Conservation (phyloP, 371 early-diverging fungal species). For the Globomyces sp. region DNA sequence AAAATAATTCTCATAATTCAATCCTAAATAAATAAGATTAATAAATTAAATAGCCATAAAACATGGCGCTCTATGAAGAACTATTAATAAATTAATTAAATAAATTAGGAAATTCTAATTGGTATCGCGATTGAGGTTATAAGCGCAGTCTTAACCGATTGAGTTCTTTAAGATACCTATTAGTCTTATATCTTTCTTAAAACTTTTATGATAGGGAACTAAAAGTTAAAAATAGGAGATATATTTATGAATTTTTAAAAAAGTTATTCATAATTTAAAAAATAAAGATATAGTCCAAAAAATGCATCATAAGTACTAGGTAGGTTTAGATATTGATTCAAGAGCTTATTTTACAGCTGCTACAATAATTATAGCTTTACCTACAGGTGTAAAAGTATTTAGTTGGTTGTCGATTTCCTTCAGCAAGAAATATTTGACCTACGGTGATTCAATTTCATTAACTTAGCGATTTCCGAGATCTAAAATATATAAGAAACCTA, state of each 20-base stretch:
- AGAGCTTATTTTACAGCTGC: conserved; percentile 50
- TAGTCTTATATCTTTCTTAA: too few relatives aligned
- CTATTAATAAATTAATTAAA: conserved; percentile 18
- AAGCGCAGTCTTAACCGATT: too few relatives aligned
- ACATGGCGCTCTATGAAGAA: conserved; percentile 7
- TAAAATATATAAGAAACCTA: too few relatives aligned
- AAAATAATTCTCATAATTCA: too few relatives aligned
- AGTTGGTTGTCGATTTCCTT: conserved; percentile 23
- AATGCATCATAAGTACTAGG: conserved; percentile 42
- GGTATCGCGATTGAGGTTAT: too few relatives aligned
- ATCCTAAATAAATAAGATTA: too few relatives aligned
- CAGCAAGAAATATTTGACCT: conserved; percentile 28
- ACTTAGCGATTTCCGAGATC: too few relatives aligned
- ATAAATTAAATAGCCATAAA: background rate
- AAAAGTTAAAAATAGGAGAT: conserved; percentile 40
- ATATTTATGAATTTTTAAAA: conserved; percentile 22
- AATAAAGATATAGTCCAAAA: conserved; percentile 8
- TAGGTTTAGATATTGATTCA: conserved; percentile 50
- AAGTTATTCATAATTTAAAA: conserved; percentile 24
- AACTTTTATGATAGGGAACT: too few relatives aligned
- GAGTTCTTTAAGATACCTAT: too few relatives aligned
- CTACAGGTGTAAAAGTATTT: conserved; percentile 63
- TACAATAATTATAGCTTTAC: conserved; percentile 63
- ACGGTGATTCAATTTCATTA: conserved; percentile 30
- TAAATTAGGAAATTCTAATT: conserved; percentile 45